Evolutionary conservation across 352 stramenopile species (phyloP), one percentile per base, ranked within the genome.

Genomic region (Globisporangium orthogonon): DNA sequence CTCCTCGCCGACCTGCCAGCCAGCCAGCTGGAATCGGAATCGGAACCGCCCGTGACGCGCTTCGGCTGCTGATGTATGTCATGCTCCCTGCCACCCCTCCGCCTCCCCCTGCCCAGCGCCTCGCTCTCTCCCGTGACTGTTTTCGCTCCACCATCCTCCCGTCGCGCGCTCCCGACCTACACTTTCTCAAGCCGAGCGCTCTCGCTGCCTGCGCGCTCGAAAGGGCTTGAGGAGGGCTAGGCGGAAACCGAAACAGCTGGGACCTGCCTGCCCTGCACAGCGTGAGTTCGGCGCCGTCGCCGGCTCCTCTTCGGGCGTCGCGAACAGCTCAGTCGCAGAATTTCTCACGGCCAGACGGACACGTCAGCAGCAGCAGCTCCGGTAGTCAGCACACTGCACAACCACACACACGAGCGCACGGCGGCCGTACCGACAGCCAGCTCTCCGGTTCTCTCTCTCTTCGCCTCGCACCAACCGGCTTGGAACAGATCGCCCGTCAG

Each of bases 261-360:
- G 31, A 29, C 3, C n/a, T 31, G n/a, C 14, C 23, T 23, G 23
- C 23, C 23, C 23, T 6, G 44, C 44, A 29, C 15, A 31, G 18
- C 23, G 4, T n/a, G 18, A 49, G n/a, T 7, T 14, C 40, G 15
- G 2, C 17, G 40, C 17, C 10, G 18, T 5, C 15, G 43, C 43
- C 14, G 17, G 43, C 7, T 11, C 17, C 23, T 23, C 23, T 23
- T 23, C 23, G 23, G 41, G 18, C 7, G 41, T 28, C 41, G 44
- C 31, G 44, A 49, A 31, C 44, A 49, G 44, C 44, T 49, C 44
- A 49, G 44, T 49, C 44, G 44, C 44, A 29, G 44, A 49, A 31
- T 49, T 49, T 49, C 44, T 49, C 44, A 49, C 44, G 17, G 10
- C 41, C 41, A 47, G 41, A 17, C 41, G 41, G 41, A 47, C 39